These are phyloP conservation scores for Globisporangium splendens DNA, from an alignment of 352 stramenopile species.

Conservation along the genomic window DNA sequence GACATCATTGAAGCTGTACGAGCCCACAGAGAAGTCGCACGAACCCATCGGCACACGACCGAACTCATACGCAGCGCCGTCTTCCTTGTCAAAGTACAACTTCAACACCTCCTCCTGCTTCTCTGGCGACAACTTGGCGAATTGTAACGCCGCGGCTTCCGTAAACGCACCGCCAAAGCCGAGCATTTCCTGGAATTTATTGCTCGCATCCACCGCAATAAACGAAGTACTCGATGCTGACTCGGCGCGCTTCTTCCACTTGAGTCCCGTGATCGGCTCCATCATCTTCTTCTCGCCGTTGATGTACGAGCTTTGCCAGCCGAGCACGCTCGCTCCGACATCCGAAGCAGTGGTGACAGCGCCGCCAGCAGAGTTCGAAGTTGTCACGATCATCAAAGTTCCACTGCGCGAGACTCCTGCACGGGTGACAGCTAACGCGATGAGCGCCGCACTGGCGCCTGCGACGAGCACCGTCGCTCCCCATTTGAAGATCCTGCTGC, in stretches of 20 bases:
- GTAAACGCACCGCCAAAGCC: constrained; percentile 93
- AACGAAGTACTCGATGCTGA: constrained; percentile 20
- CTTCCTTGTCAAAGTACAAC: constrained; percentile 83
- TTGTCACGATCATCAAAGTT: too few species aligned
- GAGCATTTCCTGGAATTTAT: constrained; percentile 73
- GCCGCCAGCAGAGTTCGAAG: too few species aligned
- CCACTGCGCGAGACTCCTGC: too few species aligned
- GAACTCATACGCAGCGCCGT: constrained; percentile 84
- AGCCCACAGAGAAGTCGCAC: constrained; percentile 82
- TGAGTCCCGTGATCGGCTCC: constrained; percentile 40
- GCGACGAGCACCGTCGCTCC: constrained; percentile 25
- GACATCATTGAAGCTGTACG: constrained; percentile 88
- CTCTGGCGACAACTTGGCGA: constrained; percentile 66
- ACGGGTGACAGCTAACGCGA: constrained; percentile 14
- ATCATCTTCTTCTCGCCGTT: constrained; percentile 64
- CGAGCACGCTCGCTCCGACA: constrained; percentile 27
- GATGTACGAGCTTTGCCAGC: constrained; percentile 67
- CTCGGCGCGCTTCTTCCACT: constrained; percentile 27
- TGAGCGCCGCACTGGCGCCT: constrained; percentile 20
- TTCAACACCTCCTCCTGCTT: constrained; percentile 84
- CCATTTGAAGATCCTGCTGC: constrained; percentile 23
- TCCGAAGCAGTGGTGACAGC: too few species aligned
- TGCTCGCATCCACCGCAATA: constrained; percentile 49
- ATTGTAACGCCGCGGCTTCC: constrained; percentile 86
- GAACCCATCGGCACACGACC: constrained; percentile 90